These are phyloP conservation scores for Barnettozyma populi DNA, from an alignment of 805 yeast genomes.

Conservation along the genomic window DNA sequence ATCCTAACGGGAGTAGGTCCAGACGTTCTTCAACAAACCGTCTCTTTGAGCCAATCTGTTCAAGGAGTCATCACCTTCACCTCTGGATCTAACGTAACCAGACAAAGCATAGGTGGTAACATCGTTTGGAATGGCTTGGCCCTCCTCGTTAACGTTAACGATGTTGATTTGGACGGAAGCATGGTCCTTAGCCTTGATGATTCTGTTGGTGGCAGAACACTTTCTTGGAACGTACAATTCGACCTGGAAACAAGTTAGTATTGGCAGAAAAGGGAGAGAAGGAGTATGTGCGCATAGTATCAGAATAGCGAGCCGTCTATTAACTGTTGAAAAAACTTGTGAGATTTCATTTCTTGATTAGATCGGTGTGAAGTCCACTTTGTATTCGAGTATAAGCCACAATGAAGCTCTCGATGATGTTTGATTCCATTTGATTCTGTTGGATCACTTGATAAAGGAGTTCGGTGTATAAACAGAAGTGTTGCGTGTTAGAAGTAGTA, in stretches of 20 bases:
- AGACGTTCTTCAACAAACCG: slow-evolving; percentile 95
- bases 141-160: slow-evolving; percentile 96
- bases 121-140: slow-evolving; percentile 88
- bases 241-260: slow-evolving; percentile 45
- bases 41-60: slow-evolving; percentile 99
- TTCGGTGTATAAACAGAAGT: too few relatives aligned
- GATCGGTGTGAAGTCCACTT: too few relatives aligned
- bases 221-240: slow-evolving; percentile 99
- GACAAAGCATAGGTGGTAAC: slow-evolving; percentile 93
- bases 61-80: slow-evolving; percentile 98
- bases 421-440: too few relatives aligned
- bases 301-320: not conserved
- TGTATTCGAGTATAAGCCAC: too few relatives aligned
- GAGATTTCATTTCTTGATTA: too few relatives aligned
- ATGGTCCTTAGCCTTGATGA: slow-evolving; percentile 99
- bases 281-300: not conserved
- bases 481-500: too few relatives aligned
- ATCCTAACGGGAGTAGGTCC: slow-evolving; percentile 86
- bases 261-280: not conserved
- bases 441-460: too few relatives aligned
- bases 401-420: too few relatives aligned
- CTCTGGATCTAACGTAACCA: slow-evolving; percentile 97
- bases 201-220: slow-evolving; percentile 99
- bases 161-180: slow-evolving; percentile 98
- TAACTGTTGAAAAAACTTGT: not conserved